Conservation (phyloP, 805 yeast genomes). For the Priceomyces carsonii region DNA sequence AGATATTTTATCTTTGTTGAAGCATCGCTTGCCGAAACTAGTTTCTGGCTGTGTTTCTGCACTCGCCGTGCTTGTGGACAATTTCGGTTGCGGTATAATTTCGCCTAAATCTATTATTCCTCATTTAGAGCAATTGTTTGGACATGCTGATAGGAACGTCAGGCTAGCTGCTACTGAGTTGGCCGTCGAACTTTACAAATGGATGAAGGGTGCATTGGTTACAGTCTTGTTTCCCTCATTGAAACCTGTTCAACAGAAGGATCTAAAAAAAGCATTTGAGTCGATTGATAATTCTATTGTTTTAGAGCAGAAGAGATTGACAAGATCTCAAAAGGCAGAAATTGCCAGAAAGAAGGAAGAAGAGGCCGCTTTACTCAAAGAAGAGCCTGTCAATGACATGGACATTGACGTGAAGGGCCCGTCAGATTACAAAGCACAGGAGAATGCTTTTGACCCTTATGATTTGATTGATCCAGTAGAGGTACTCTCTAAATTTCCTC, state of each 20-base stretch:
- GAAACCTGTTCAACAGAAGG: constrained; percentile 92
- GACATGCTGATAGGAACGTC: constrained; percentile 84
- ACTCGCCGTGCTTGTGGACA: constrained; percentile 52
- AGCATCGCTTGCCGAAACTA: constrained; percentile 72
- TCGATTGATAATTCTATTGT: constrained; percentile 42
- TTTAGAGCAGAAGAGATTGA: constrained; percentile 50
- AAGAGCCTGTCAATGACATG: constrained; percentile 10
- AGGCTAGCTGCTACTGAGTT: constrained; percentile 74
- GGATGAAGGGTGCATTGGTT: constrained; percentile 69
- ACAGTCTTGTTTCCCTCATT: constrained; percentile 63
- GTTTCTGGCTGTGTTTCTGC: constrained; percentile 67
- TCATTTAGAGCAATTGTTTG: constrained; percentile 65
- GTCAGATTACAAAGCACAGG: constrained; percentile 5
- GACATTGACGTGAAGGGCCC: constrained; percentile 33
- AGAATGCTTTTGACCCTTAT: constrained; percentile 55
- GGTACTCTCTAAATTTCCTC: constrained; percentile 65
- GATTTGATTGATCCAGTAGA: constrained; percentile 71
- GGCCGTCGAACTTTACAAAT: constrained; percentile 67
- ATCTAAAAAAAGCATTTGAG: constrained; percentile 68
- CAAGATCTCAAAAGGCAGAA: constrained; percentile 54
- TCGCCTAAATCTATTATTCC: constrained; percentile 60
- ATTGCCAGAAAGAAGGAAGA: constrained; percentile 20
- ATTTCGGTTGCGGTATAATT: constrained; percentile 65
- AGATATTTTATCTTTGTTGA: constrained; percentile 59
- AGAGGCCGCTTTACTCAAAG: constrained; percentile 13